Percentiles rank a stretch among this genome's conserved stretches.
Conservation (phyloP, 306 rosid species). For the Trifolium repens region DNA sequence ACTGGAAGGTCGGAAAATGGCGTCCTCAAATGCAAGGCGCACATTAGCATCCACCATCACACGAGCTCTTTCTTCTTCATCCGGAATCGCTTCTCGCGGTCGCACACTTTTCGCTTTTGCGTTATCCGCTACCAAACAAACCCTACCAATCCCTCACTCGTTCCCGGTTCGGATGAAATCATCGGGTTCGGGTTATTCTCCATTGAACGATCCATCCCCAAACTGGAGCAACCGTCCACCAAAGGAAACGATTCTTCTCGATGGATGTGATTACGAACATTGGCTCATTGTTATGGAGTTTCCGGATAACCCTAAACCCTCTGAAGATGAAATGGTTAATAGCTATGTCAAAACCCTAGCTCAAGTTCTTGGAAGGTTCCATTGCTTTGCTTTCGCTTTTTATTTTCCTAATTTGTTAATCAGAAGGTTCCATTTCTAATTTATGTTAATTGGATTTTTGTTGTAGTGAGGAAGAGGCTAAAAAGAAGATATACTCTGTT, state of each 20-base stretch:
- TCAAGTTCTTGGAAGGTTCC: slow-evolving; percentile 64
- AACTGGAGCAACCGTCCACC: slow-evolving; percentile 96
- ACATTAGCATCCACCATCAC: slow-evolving; percentile 49
- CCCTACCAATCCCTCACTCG: slow-evolving; percentile 38
- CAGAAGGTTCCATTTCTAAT: too few relatives aligned
- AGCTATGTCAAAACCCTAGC: slow-evolving; percentile 85
- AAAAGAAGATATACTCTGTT: slow-evolving; percentile 89
- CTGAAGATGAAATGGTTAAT: slow-evolving; percentile 81
- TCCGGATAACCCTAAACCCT: slow-evolving; percentile 64
- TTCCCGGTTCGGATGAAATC: slow-evolving; percentile 53
- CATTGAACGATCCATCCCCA: slow-evolving; percentile 78
- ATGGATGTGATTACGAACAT: slow-evolving; percentile 95
- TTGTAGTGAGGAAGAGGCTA: slow-evolving; percentile 90
- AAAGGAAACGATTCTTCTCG: slow-evolving; percentile 84
- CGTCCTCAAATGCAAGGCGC: slow-evolving; percentile 68
- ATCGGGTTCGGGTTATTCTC: slow-evolving; percentile 81
- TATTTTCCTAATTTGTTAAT: background rate
- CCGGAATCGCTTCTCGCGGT: slow-evolving; percentile 48
- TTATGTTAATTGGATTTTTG: background rate
- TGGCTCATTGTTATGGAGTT: slow-evolving; percentile 94
- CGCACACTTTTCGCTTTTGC: slow-evolving; percentile 57
- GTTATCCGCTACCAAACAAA: slow-evolving; percentile 45
- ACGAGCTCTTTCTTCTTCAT: slow-evolving; percentile 47
- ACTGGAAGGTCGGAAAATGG: slow-evolving; percentile 51
- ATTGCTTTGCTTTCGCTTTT: background rate